phyloP scores from a whole-genome alignment of 2,329 filamentous ascomycete genomes.

The Fusarium sp. region DNA sequence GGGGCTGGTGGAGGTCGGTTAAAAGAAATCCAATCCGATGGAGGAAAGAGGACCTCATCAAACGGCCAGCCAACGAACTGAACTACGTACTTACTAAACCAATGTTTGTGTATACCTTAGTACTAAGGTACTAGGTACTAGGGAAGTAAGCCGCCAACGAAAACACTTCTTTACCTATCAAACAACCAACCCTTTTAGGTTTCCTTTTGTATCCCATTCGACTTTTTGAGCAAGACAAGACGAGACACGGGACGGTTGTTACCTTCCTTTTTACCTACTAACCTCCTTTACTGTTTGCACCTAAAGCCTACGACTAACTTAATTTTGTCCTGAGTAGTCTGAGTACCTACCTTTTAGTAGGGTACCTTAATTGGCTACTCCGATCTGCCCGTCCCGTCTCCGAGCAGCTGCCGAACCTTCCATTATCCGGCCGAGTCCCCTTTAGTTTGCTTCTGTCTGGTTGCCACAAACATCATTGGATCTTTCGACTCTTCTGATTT shows the following conservation, averaged over 20 bases:
- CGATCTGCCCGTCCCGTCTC: conserved; percentile 3
- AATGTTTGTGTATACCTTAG: background rate
- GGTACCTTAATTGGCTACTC: background rate
- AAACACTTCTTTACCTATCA: conserved; percentile 19
- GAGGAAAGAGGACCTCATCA: conserved; percentile 10
- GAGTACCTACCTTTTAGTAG: background rate
- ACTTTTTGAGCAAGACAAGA: background rate
- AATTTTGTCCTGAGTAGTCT: background rate
- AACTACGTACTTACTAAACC: background rate
- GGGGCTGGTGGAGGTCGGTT: conserved; percentile 33
- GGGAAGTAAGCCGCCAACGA: background rate
- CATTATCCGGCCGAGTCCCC: conserved; percentile 36
- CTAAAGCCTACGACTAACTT: background rate
- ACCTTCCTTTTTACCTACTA: background rate
- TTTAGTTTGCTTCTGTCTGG: conserved; percentile 27
- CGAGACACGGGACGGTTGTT: background rate
- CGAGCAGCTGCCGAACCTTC: conserved; percentile 29
- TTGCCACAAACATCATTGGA: conserved; percentile 27
- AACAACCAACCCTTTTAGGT: conserved; percentile 19
- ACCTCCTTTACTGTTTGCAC: background rate
- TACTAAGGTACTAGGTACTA: background rate
- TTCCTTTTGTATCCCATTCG: background rate
- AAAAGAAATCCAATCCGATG: conserved; percentile 34
- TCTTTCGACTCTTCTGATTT: conserved; percentile 19
- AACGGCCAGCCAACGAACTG: background rate